phyloP scores from a whole-genome alignment of 768 basidiomycete species.

The Trametes gibbosa region DNA sequence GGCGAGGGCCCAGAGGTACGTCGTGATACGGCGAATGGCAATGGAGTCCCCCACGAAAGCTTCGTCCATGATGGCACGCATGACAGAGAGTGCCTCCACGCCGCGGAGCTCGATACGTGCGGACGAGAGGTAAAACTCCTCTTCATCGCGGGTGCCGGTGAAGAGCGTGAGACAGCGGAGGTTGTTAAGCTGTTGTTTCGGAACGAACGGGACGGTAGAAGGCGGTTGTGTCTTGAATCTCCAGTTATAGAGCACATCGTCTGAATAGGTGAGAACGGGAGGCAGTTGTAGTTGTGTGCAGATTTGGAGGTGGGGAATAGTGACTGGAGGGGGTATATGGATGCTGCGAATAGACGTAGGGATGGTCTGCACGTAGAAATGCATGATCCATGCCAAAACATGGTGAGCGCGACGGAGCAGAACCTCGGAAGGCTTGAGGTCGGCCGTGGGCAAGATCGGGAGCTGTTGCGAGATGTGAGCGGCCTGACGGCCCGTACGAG shows the following conservation, averaged over 20 bases:
- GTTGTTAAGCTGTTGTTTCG: constrained; percentile 50
- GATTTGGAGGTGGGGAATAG: constrained; percentile 73
- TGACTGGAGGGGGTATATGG: constrained; percentile 64
- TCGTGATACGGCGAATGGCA: constrained; percentile 46
- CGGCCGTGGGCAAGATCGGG: constrained; percentile 36
- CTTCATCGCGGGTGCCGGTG: constrained; percentile 76
- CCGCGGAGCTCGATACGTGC: constrained; percentile 85
- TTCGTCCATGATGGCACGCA: constrained; percentile 86
- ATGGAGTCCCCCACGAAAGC: constrained; percentile 66
- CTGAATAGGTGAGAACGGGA: constrained; percentile 87
- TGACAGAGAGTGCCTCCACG: constrained; percentile 79
- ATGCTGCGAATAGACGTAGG: constrained; percentile 36
- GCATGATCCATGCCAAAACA: constrained; percentile 52
- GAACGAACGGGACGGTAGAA: constrained; percentile 16
- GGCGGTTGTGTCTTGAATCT: constrained; percentile 26
- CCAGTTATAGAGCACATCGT: constrained; percentile 92
- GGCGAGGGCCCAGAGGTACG: constrained; percentile 63
- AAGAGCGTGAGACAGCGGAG: constrained; percentile 67
- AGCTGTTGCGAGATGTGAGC: constrained; percentile 31
- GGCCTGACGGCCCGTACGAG: neutral
- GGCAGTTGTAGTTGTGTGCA: constrained; percentile 74
- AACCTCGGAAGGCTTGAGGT: constrained; percentile 40
- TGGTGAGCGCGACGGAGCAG: constrained; percentile 53
- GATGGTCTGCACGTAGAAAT: constrained; percentile 53
- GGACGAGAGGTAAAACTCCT: constrained; percentile 85